Conservation (phyloP, 2,329 filamentous ascomycete species). For the Decorospora gaudefroyi region DNA sequence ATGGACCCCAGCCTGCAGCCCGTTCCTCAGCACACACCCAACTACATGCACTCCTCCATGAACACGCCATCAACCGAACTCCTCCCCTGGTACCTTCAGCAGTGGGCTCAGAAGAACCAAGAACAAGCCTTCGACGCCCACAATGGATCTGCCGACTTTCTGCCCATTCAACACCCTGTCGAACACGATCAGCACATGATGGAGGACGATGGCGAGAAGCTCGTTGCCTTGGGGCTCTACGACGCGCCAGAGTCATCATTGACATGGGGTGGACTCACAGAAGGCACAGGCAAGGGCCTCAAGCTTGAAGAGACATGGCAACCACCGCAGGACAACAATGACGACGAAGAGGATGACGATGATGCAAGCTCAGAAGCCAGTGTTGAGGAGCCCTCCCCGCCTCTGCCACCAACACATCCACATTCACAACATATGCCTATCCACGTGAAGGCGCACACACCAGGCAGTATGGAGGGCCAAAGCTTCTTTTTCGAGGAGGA, state of each 20-base stretch:
- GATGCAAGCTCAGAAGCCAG: conserved; percentile 52
- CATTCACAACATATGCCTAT: conserved; percentile 32
- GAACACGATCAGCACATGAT: conserved; percentile 57
- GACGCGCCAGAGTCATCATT: conserved; percentile 68
- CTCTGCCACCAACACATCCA: conserved; percentile 28
- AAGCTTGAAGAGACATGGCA: conserved; percentile 83
- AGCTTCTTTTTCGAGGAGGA: conserved; percentile 50
- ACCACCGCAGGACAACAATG: conserved; percentile 58
- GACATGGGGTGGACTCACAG: conserved; percentile 57
- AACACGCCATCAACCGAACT: conserved; percentile 40
- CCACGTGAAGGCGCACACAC: conserved; percentile 33
- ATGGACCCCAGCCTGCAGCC: conserved; percentile 40
- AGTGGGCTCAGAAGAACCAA: conserved; percentile 46
- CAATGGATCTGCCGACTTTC: conserved; percentile 51
- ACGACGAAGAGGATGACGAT: conserved; percentile 53
- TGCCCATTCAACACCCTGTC: conserved; percentile 56
- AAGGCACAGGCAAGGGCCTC: conserved; percentile 68
- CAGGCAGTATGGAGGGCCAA: conserved; percentile 47
- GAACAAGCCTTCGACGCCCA: conserved; percentile 25
- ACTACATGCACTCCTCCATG: conserved; percentile 35
- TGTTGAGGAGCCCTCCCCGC: conserved; percentile 43
- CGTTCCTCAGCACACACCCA: conserved; percentile 26
- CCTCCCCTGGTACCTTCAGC: conserved; percentile 46
- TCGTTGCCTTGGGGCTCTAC: conserved; percentile 83
- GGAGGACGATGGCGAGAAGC: conserved; percentile 67